phyloP scores from a whole-genome alignment of 305 asterid species.

The Ilex paraguariensis region DNA sequence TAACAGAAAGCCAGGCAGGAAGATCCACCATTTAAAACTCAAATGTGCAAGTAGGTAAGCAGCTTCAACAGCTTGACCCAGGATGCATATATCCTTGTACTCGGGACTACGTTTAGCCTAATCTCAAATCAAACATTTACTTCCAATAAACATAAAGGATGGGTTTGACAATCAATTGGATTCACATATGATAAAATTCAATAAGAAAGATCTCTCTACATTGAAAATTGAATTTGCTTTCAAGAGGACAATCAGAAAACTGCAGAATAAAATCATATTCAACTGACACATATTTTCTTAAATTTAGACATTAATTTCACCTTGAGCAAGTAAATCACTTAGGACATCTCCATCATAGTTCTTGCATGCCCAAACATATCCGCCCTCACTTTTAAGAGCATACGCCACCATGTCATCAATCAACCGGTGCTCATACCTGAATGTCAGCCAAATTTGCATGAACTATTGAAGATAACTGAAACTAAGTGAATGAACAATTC shows the following conservation, averaged over 20 bases:
- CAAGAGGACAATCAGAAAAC: too few relatives aligned
- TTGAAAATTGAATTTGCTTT: too few relatives aligned
- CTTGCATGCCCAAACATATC: slow-evolving; percentile 97
- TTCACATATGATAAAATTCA: background rate
- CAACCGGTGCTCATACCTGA: slow-evolving; percentile 93
- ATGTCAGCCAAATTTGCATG: slow-evolving; percentile 9
- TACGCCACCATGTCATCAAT: slow-evolving; percentile 99
- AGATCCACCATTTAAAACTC: too few relatives aligned
- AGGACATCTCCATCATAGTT: slow-evolving; percentile 96
- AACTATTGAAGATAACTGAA: slow-evolving; percentile 6
- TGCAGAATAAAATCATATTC: too few relatives aligned
- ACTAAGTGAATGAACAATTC: background rate
- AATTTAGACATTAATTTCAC: slow-evolving; percentile 24
- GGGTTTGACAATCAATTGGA: background rate
- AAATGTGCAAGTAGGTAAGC: too few relatives aligned
- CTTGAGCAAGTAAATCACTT: slow-evolving; percentile 97
- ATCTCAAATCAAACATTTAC: background rate
- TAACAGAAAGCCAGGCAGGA: too few relatives aligned
- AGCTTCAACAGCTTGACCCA: too few relatives aligned
- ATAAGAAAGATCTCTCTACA: background rate
- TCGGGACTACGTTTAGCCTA: too few relatives aligned
- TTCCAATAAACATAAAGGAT: background rate
- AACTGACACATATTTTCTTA: too few relatives aligned
- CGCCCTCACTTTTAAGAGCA: slow-evolving; percentile 86
- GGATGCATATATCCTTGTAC: too few relatives aligned